Evolutionary conservation across 768 basidiomycete species (phyloP).

Genomic region (Botryobasidium botryosum): DNA sequence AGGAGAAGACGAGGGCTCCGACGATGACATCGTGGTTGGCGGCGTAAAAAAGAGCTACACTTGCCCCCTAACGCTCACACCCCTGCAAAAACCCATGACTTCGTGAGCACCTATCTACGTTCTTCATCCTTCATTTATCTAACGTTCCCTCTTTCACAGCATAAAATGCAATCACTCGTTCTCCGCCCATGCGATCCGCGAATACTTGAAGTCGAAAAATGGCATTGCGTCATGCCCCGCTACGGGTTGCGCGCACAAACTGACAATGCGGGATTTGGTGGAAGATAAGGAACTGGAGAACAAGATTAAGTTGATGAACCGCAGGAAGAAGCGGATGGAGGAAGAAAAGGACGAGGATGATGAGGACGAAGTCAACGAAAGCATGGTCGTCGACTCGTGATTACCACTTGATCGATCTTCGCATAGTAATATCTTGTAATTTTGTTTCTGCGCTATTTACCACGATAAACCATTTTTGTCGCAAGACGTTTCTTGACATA

Average conservation of each 20-base stretch:
- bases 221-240: constrained; percentile 18
- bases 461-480: too few relatives aligned
- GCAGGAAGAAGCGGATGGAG: not conserved
- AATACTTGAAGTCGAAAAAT: constrained; percentile 29
- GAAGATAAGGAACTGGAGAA: constrained; percentile 5
- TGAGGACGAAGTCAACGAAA: not conserved
- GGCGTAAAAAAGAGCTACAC: constrained; percentile 69
- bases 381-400: not conserved
- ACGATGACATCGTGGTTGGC: constrained; percentile 80
- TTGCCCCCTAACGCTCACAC: constrained; percentile 61
- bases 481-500: too few relatives aligned
- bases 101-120: constrained; percentile 38
- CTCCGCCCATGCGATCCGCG: constrained; percentile 50
- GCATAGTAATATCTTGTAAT: too few relatives aligned
- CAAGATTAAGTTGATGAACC: constrained; percentile 2
- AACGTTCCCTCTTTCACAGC: constrained; percentile 21
- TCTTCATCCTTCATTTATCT: not conserved
- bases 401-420: too few relatives aligned
- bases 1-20: constrained; percentile 66
- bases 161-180: constrained; percentile 66
- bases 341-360: constrained; percentile 5
- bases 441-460: too few relatives aligned
- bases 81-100: constrained; percentile 56
- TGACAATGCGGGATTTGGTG: constrained; percentile 9
- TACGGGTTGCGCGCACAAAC: constrained; percentile 16